Evolutionary conservation across 352 stramenopile genomes (phyloP).

Genomic region (Phytophthora podocarpi): DNA sequence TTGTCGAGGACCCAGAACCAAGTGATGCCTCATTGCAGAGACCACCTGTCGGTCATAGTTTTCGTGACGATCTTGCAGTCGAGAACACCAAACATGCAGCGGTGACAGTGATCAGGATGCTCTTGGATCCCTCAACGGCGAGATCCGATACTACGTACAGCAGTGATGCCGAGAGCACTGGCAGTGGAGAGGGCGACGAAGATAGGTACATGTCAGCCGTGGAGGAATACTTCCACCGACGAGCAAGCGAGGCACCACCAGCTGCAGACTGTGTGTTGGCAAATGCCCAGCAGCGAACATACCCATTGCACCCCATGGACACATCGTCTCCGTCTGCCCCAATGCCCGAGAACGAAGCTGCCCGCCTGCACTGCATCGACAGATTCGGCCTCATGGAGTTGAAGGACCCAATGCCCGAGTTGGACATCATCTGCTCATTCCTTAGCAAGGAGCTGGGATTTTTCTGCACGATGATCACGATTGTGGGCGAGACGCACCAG

Average conservation of each 20-base stretch:
- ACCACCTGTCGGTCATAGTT: constrained; percentile 17
- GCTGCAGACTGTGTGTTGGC: constrained; percentile 42
- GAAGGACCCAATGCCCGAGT: constrained; percentile 40
- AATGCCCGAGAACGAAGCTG: constrained; percentile 45
- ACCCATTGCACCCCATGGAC: constrained; percentile 41
- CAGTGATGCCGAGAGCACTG: constrained; percentile 7
- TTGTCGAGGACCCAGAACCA: constrained; percentile 33
- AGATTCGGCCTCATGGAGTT: constrained; percentile 51
- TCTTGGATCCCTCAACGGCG: constrained; percentile 14
- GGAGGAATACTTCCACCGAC: constrained; percentile 38
- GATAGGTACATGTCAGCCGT: constrained; percentile 41
- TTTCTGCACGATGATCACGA: constrained; percentile 61
- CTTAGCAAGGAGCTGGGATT: constrained; percentile 53
- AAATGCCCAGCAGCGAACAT: constrained; percentile 43
- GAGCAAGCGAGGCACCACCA: constrained; percentile 22
- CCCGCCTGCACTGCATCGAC: constrained; percentile 46
- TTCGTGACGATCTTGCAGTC: constrained; percentile 26
- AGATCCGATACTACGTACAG: neutral
- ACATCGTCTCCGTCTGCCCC: constrained; percentile 24
- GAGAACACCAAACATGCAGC: constrained; percentile 35
- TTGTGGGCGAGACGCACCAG: constrained; percentile 53
- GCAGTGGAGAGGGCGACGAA: constrained; percentile 7
- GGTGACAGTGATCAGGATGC: constrained; percentile 46
- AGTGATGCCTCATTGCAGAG: neutral
- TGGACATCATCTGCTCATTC: constrained; percentile 67